phyloP scores from a whole-genome alignment of 2,329 filamentous ascomycete species.

The Thielaviopsis musarum region DNA sequence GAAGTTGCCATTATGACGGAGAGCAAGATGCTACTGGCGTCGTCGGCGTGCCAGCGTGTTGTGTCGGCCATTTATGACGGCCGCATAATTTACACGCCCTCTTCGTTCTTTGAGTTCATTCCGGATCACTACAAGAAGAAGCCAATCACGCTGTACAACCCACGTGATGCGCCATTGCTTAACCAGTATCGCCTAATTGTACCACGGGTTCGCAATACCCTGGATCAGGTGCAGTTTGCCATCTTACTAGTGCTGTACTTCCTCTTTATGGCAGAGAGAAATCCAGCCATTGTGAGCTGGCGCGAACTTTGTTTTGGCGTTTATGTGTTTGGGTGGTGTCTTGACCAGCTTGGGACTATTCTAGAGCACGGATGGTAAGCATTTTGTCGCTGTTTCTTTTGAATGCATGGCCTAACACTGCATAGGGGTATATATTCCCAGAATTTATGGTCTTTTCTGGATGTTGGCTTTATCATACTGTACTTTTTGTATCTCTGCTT shows the following conservation, averaged over 20 bases:
- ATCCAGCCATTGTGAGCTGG: conserved; percentile 35
- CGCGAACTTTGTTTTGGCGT: conserved; percentile 53
- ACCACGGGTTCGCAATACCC: conserved; percentile 56
- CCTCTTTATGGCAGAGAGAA: conserved; percentile 52
- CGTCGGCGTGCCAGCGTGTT: conserved; percentile 65
- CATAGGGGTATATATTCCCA: conserved; percentile 65
- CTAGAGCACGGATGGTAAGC: conserved; percentile 51
- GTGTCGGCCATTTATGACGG: conserved; percentile 71
- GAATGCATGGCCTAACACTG: background rate
- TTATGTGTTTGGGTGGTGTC: conserved; percentile 61
- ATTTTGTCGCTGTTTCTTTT: too few species aligned
- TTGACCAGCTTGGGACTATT: conserved; percentile 63
- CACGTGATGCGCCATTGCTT: conserved; percentile 54
- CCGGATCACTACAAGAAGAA: conserved; percentile 76
- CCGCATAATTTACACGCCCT: conserved; percentile 66
- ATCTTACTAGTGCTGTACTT: conserved; percentile 53
- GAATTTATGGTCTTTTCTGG: conserved; percentile 77
- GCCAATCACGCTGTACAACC: conserved; percentile 67
- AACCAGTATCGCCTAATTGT: conserved; percentile 80
- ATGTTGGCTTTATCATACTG: conserved; percentile 59
- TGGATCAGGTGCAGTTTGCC: conserved; percentile 60
- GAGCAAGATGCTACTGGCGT: conserved; percentile 61
- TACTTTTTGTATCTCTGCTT: conserved; percentile 52
- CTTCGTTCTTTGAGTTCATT: conserved; percentile 65
- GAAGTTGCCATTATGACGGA: conserved; percentile 73